phyloP scores from a whole-genome alignment of 2,329 filamentous ascomycete genomes.

The Spiromastix sp. region DNA sequence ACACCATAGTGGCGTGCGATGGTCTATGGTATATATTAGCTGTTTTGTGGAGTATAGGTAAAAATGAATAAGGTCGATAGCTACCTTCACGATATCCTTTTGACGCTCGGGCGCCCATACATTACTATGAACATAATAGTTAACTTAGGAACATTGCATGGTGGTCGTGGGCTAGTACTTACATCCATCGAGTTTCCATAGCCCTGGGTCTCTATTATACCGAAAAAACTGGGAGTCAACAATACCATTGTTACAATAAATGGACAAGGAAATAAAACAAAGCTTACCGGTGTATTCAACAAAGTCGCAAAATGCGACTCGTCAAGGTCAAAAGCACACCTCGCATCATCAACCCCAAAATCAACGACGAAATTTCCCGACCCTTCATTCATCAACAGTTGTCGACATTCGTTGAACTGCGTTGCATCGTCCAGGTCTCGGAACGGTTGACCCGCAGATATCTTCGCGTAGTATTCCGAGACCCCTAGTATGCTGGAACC shows the following conservation, averaged over 20 bases:
- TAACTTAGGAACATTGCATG: conserved; percentile 6
- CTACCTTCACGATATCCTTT: conserved; percentile 41
- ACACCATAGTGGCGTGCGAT: conserved; percentile 57
- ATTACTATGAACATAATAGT: conserved; percentile 39
- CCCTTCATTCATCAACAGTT: conserved; percentile 17
- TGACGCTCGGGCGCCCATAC: conserved; percentile 59
- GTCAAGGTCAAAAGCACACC: conserved; percentile 28
- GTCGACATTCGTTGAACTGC: conserved; percentile 22
- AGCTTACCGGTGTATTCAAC: conserved; percentile 23
- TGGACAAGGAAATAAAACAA: not conserved
- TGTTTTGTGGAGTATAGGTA: too few relatives aligned
- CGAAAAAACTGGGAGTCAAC: not conserved
- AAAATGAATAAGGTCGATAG: too few relatives aligned
- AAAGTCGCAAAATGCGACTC: conserved; percentile 24
- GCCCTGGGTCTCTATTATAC: conserved; percentile 33
- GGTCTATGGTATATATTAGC: conserved; percentile 17
- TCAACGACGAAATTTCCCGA: conserved; percentile 34
- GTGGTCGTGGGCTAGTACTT: conserved; percentile 19
- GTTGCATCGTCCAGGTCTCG: conserved; percentile 27
- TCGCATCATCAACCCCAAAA: conserved; percentile 33
- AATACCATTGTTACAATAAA: too few relatives aligned
- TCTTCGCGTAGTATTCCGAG: conserved; percentile 6
- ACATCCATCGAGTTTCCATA: conserved; percentile 61
- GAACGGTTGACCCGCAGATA: conserved; percentile 22
- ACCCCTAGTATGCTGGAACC: conserved; percentile 12